Percentiles rank a stretch among this genome's conserved stretches.
These are phyloP conservation scores for Acmispon strigosus DNA, from an alignment of 306 rosid species.

Conservation along the genomic window DNA sequence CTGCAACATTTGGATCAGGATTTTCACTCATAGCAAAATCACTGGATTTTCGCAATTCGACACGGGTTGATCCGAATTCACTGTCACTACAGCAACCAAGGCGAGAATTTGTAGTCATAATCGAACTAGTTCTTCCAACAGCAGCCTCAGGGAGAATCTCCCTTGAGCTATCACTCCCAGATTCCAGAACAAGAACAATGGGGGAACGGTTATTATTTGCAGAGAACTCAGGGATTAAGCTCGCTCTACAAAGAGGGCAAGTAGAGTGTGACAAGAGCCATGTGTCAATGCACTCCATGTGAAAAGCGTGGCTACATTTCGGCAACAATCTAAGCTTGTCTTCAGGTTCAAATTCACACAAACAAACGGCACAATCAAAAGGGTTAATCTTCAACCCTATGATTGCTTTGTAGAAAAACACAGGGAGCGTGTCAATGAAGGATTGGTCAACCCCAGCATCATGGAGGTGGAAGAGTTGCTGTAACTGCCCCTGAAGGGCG, in stretches of 20 bases:
- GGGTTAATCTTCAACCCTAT: conserved; percentile 70
- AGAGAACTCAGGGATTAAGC: conserved; percentile 60
- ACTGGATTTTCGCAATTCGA: conserved; percentile 17
- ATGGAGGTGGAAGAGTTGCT: conserved; percentile 90
- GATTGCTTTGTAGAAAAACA: conserved; percentile 74
- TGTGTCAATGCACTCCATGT: conserved; percentile 84
- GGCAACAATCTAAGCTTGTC: conserved; percentile 87
- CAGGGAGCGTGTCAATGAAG: conserved; percentile 79
- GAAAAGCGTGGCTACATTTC: conserved; percentile 94
- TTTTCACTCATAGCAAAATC: conserved; percentile 33
- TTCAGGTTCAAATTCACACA: conserved; percentile 82
- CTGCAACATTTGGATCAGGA: neutral
- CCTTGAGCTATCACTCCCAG: conserved; percentile 78
- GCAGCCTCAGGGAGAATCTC: conserved; percentile 33
- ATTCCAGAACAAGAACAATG: conserved; percentile 78
- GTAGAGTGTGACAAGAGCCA: conserved; percentile 97
- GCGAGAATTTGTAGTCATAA: conserved; percentile 32
- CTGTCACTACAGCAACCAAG: conserved; percentile 28
- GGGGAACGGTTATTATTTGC: conserved; percentile 41
- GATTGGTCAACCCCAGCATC: conserved; percentile 97
- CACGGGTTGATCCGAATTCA: conserved; percentile 36
- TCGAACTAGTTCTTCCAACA: conserved; percentile 49
- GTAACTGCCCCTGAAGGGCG: conserved; percentile 89
- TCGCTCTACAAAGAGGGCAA: conserved; percentile 87
- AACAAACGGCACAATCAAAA: conserved; percentile 91